A percentile compares a stretch with the other conserved stretches of the same genome.
These are phyloP conservation scores for Globisporangium heterothallicum DNA, from an alignment of 352 stramenopile genomes.

Conservation along the genomic window DNA sequence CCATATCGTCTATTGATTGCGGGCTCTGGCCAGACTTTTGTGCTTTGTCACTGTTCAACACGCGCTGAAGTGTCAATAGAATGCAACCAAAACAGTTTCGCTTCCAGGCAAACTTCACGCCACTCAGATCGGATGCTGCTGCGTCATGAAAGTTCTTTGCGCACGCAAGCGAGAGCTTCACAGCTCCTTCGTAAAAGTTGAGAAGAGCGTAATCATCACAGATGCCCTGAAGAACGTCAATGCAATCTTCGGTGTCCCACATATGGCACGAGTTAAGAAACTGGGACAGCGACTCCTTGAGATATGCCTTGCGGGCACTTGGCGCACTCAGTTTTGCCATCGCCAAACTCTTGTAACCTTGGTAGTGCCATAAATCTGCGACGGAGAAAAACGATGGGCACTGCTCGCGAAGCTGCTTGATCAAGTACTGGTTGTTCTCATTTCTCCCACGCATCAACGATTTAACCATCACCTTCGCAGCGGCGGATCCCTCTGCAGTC, in stretches of 20 bases:
- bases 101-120: conserved; percentile 65
- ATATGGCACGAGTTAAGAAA: conserved; percentile 82
- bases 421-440: conserved; percentile 78
- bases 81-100: conserved; percentile 74
- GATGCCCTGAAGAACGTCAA: conserved; percentile 72
- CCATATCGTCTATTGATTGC: conserved; percentile 72
- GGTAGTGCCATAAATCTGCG: conserved; percentile 76
- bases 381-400: conserved; percentile 83
- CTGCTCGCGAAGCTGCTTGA: conserved; percentile 80
- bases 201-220: conserved; percentile 78
- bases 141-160: conserved; percentile 77
- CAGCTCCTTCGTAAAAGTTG: conserved; percentile 81
- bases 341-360: conserved; percentile 80
- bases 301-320: conserved; percentile 49
- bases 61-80: conserved; percentile 52
- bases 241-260: conserved; percentile 76
- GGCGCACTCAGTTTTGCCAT: conserved; percentile 71
- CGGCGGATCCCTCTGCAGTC: conserved; percentile 46
- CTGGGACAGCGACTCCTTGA: conserved; percentile 70
- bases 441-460: conserved; percentile 67
- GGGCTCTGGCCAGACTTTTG: conserved; percentile 34
- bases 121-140: conserved; percentile 53
- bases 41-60: conserved; percentile 31
- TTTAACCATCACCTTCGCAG: conserved; percentile 77
- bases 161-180: conserved; percentile 76